phyloP scores from a whole-genome alignment of 345 rosid genomes.

The Psidium guajava region DNA sequence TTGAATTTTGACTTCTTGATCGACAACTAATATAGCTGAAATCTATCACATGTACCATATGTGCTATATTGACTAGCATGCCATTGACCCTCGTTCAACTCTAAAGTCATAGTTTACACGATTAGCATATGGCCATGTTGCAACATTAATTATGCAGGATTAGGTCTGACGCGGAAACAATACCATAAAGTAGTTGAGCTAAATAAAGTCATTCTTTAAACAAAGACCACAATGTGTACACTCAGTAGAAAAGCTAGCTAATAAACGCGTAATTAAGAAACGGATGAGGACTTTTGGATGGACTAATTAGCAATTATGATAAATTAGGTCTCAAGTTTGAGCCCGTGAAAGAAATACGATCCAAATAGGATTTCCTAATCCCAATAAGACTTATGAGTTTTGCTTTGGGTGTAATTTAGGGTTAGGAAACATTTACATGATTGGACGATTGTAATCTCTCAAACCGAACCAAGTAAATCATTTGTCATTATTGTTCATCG shows the following conservation, averaged over 20 bases:
- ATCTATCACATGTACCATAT: neutral
- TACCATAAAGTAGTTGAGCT: neutral
- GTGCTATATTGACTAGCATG: neutral
- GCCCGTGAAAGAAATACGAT: neutral
- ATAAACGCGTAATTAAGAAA: neutral
- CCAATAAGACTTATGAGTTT: neutral
- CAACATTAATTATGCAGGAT: neutral
- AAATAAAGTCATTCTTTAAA: neutral
- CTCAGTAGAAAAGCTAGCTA: neutral
- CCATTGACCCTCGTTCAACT: neutral
- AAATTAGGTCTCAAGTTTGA: neutral
- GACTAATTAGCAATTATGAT: neutral
- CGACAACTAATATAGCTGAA: neutral
- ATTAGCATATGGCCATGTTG: neutral
- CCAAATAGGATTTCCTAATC: neutral
- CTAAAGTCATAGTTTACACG: neutral
- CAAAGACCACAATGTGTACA: neutral
- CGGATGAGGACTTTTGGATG: neutral
- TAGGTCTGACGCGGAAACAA: neutral
- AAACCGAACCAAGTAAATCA: accelerated
- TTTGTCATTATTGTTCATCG: neutral
- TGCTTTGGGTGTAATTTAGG: neutral
- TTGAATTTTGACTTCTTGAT: neutral
- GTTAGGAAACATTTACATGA: neutral
- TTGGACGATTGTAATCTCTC: neutral